Evolutionary conservation across 2,329 filamentous ascomycete species (phyloP).

Genomic region (Paraphoma sp.): DNA sequence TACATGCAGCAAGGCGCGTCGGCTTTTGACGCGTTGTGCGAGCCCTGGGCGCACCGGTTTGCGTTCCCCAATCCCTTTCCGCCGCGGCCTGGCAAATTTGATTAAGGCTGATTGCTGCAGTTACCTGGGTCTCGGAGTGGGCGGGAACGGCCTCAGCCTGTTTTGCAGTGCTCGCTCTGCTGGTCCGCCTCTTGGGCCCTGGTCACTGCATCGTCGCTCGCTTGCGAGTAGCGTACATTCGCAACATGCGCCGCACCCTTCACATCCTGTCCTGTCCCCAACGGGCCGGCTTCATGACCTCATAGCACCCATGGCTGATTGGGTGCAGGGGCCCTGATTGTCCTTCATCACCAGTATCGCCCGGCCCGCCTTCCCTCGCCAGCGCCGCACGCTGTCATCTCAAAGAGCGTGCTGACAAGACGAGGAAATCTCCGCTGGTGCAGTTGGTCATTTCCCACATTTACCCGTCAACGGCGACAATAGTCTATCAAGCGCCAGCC

Average conservation of each 20-base stretch:
- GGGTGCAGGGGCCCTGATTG: slow-evolving; percentile 11
- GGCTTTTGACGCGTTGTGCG: slow-evolving; percentile 16
- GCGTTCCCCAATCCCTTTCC: slow-evolving; percentile 16
- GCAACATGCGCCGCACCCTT: slow-evolving; percentile 1
- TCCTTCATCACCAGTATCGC: slow-evolving; percentile 10
- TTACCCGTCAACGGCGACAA: slow-evolving; percentile 36
- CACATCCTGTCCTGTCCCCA: background rate
- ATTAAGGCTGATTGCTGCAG: slow-evolving; percentile 27
- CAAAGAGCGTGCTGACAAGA: slow-evolving; percentile 26
- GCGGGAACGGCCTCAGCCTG: slow-evolving; percentile 9
- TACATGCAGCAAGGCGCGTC: slow-evolving; percentile 21
- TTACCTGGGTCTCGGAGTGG: slow-evolving; percentile 18
- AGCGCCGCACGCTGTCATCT: slow-evolving; percentile 14
- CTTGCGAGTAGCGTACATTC: background rate
- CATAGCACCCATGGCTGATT: slow-evolving; percentile 10
- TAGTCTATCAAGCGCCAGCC: slow-evolving; percentile 25
- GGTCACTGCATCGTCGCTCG: slow-evolving; percentile 2
- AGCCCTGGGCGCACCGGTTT: slow-evolving; percentile 12
- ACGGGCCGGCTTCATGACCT: slow-evolving; percentile 4
- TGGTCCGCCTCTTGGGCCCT: slow-evolving; percentile 10
- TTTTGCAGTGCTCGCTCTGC: slow-evolving; percentile 9
- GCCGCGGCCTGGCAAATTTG: slow-evolving; percentile 12
- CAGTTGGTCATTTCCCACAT: slow-evolving; percentile 33
- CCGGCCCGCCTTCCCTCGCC: slow-evolving; percentile 16
- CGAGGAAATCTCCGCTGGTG: slow-evolving; percentile 30